These are phyloP conservation scores for Colletotrichum aenigma DNA, from an alignment of 2,329 filamentous ascomycete species.

Conservation along the genomic window DNA sequence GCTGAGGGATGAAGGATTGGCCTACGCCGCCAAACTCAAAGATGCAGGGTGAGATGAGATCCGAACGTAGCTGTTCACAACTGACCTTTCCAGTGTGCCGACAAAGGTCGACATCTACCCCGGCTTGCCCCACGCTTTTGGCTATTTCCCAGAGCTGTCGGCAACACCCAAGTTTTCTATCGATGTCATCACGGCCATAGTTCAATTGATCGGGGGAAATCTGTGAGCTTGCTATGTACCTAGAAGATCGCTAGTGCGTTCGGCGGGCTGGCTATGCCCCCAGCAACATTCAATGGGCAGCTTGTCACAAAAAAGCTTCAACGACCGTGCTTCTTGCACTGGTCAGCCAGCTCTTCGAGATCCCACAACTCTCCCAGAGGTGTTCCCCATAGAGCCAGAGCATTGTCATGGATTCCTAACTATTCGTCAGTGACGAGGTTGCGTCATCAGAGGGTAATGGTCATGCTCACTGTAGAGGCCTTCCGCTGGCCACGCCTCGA, in stretches of 20 bases:
- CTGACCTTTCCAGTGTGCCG: neutral
- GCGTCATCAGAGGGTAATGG: neutral
- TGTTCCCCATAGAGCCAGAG: neutral
- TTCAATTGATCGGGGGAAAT: neutral
- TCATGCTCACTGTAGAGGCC: neutral
- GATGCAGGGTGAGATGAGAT: neutral
- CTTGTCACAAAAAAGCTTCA: neutral
- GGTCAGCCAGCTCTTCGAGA: neutral
- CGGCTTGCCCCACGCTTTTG: neutral
- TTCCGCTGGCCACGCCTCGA: neutral
- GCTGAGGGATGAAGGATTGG: neutral
- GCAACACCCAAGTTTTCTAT: neutral
- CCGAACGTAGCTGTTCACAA: accelerated
- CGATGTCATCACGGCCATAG: neutral
- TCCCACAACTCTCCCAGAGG: neutral
- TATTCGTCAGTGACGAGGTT: neutral
- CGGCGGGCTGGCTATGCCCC: neutral
- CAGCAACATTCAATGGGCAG: neutral
- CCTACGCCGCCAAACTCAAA: neutral
- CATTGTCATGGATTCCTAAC: neutral
- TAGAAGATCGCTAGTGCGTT: neutral
- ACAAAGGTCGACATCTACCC: neutral
- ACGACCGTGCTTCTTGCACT: neutral
- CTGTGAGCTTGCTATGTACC: neutral
- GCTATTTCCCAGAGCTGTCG: neutral